Conservation (phyloP, 1,284 basidiomycete species). For the Cryptococcus sp. region DNA sequence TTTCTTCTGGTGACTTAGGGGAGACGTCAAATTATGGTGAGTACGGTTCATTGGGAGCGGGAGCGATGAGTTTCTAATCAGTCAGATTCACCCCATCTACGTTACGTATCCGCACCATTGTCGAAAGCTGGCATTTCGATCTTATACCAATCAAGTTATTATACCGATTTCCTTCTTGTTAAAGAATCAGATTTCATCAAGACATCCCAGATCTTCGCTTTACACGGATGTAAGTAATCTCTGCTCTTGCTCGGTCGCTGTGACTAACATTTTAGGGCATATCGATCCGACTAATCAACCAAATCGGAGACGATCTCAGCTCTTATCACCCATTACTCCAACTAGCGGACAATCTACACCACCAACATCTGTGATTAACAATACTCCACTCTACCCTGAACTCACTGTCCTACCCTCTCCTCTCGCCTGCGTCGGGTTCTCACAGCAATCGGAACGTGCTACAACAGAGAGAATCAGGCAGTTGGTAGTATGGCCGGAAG, state of each 20-base stretch:
- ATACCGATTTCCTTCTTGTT: slow-evolving; percentile 75
- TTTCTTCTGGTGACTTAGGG: slow-evolving; percentile 32
- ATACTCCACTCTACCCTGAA: slow-evolving; percentile 16
- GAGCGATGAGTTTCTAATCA: not conserved
- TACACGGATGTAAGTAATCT: slow-evolving; percentile 35
- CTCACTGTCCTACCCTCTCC: slow-evolving; percentile 32
- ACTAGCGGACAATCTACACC: slow-evolving; percentile 1
- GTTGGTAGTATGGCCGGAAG: slow-evolving; percentile 38
- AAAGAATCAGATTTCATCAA: slow-evolving; percentile 32
- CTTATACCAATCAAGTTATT: slow-evolving; percentile 76
- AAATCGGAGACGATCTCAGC: slow-evolving; percentile 19
- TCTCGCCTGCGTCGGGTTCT: slow-evolving; percentile 35
- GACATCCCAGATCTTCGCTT: slow-evolving; percentile 29
- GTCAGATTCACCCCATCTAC: slow-evolving; percentile 50
- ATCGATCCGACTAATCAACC: slow-evolving; percentile 18
- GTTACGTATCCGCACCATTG: slow-evolving; percentile 70
- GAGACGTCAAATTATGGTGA: slow-evolving; percentile 34
- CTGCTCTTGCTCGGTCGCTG: not conserved
- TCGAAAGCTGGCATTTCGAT: slow-evolving; percentile 76
- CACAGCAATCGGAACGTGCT: slow-evolving; percentile 16
- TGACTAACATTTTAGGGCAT: slow-evolving; percentile 17
- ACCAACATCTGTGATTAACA: slow-evolving; percentile 1
- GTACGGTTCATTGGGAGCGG: slow-evolving; percentile 1
- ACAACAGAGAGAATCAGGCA: slow-evolving; percentile 23
- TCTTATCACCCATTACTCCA: slow-evolving; percentile 12